Evolutionary conservation across 805 yeast species (phyloP).

Genomic region (Metschnikowia noctiluminum): DNA sequence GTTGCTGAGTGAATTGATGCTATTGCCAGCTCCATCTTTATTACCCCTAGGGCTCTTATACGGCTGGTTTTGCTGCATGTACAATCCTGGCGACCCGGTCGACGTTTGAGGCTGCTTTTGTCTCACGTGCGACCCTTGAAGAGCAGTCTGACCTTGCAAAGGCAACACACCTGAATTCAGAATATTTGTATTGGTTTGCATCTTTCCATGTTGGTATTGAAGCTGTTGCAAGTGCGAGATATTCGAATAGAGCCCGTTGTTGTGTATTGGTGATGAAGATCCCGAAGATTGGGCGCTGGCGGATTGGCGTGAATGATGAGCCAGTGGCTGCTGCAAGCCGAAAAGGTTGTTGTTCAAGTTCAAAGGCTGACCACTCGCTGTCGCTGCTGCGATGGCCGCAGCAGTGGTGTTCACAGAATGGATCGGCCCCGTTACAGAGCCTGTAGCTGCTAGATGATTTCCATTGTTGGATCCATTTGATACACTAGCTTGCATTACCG

Average conservation of each 20-base stretch:
- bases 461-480: slow-evolving; percentile 2
- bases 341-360: slow-evolving; percentile 30
- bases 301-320: slow-evolving; percentile 20
- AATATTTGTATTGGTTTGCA: slow-evolving; percentile 16
- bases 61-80: slow-evolving; percentile 10
- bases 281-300: slow-evolving; percentile 7
- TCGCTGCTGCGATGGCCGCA: slow-evolving; percentile 47
- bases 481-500: slow-evolving; percentile 20
- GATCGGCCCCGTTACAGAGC: slow-evolving; percentile 12
- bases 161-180: slow-evolving; percentile 24
- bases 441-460: slow-evolving; percentile 1
- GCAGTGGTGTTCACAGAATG: slow-evolving; percentile 42
- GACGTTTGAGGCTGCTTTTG: slow-evolving; percentile 15
- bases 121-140: slow-evolving; percentile 13
- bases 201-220: slow-evolving; percentile 20
- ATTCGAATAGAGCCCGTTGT: slow-evolving; percentile 17
- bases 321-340: slow-evolving; percentile 35
- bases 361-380: slow-evolving; percentile 46
- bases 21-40: not conserved
- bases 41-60: slow-evolving; percentile 14
- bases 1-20: slow-evolving; percentile 19
- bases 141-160: slow-evolving; percentile 6
- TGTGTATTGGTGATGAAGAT: slow-evolving; percentile 13
- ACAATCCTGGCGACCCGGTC: slow-evolving; percentile 16
- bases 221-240: slow-evolving; percentile 19